These are phyloP conservation scores for Silene vulgaris DNA, from an alignment of 179 eudicot species.

Conservation along the genomic window DNA sequence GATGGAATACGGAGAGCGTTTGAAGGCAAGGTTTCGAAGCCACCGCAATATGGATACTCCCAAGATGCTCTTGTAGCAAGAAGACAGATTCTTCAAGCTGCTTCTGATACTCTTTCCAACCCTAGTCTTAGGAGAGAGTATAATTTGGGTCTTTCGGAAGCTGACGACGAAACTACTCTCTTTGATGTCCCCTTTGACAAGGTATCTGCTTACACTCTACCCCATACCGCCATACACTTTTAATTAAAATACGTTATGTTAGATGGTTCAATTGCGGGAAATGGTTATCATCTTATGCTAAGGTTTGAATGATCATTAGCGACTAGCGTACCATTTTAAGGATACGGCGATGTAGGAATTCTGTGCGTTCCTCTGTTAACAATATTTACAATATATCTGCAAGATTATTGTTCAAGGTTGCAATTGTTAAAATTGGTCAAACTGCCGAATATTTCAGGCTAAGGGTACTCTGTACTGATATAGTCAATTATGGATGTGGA, in stretches of 20 bases:
- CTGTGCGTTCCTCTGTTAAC: not conserved
- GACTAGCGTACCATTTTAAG: too few relatives aligned
- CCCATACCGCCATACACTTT: not conserved
- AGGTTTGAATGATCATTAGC: not conserved
- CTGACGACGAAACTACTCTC: slow-evolving; percentile 58
- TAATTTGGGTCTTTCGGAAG: slow-evolving; percentile 71
- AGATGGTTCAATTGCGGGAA: not conserved
- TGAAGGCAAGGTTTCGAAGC: slow-evolving; percentile 67
- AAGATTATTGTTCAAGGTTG: not conserved
- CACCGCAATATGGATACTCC: slow-evolving; percentile 79
- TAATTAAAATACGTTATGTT: too few relatives aligned
- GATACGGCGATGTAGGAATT: not conserved
- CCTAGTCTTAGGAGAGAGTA: slow-evolving; percentile 69
- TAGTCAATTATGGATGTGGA: not conserved
- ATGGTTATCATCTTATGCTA: not conserved
- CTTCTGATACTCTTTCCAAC: slow-evolving; percentile 73
- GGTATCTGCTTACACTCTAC: slow-evolving; percentile 26
- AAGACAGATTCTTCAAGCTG: slow-evolving; percentile 85
- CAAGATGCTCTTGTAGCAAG: slow-evolving; percentile 69
- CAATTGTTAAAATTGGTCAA: not conserved
- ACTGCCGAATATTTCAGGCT: not conserved
- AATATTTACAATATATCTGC: not conserved
- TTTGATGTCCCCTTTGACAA: slow-evolving; percentile 88
- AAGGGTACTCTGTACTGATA: not conserved
- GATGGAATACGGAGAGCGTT: slow-evolving; percentile 82